Conservation (phyloP, 192 early-diverging fungal species). For the Dissophora globulifera region DNA sequence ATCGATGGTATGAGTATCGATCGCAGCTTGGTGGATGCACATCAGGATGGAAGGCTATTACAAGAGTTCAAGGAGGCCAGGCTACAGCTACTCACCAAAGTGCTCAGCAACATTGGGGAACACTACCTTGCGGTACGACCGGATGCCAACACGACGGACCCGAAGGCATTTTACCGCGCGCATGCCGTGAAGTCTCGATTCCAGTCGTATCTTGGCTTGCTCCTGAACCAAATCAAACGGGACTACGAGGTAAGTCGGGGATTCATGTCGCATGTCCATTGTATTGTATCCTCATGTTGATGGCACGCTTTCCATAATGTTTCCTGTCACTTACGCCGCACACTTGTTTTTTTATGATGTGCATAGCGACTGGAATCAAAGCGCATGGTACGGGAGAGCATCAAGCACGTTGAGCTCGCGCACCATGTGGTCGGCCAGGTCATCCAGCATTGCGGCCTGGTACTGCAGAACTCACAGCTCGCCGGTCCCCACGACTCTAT, state of each 20-base stretch:
- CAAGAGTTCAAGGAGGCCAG: constrained; percentile 30
- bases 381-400: constrained; percentile 16
- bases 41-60: not conserved
- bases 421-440: constrained; percentile 29
- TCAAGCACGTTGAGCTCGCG: constrained; percentile 12
- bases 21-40: not conserved
- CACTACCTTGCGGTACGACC: constrained; percentile 18
- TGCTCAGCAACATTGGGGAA: constrained; percentile 39
- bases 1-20: not conserved
- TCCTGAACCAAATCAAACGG: constrained; percentile 12
- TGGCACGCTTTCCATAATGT: not conserved
- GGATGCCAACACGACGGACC: not conserved
- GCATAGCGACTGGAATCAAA: constrained; percentile 17
- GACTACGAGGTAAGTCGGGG: constrained; percentile 12
- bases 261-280: too few relatives aligned
- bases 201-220: constrained; percentile 3
- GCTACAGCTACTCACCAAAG: constrained; percentile 15
- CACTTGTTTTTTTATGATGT: not conserved
- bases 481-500: constrained; percentile 15
- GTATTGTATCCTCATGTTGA: not conserved
- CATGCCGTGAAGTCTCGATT: constrained; percentile 4
- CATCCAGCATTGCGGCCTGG: constrained; percentile 34
- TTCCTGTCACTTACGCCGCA: too few relatives aligned
- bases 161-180: constrained; percentile 2
- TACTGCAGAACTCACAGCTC: constrained; percentile 20